phyloP scores from a whole-genome alignment of 805 yeast genomes.

The Jamesozyma hellenica region DNA sequence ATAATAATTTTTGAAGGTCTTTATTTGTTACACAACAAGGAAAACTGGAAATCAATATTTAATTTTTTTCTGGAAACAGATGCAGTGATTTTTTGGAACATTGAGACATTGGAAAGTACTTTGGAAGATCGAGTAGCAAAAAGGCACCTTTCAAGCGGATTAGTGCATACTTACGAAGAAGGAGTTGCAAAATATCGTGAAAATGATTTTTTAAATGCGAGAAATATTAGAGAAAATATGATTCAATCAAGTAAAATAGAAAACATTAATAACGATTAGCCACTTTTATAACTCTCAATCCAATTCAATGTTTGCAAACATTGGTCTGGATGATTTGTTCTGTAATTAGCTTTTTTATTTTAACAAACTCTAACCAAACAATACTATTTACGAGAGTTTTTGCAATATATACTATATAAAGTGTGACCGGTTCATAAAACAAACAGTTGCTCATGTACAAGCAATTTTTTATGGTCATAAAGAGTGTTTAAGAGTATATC shows the following conservation, averaged over 20 bases:
- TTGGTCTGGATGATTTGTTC: too few species aligned
- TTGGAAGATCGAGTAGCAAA: slow-evolving; percentile 52
- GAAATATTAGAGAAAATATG: slow-evolving; percentile 14
- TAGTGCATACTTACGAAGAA: slow-evolving; percentile 37
- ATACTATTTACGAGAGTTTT: too few species aligned
- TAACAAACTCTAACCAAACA: too few species aligned
- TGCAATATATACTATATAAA: too few species aligned
- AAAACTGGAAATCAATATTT: slow-evolving; percentile 41
- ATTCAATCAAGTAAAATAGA: slow-evolving; percentile 11
- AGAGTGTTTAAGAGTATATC: too few species aligned
- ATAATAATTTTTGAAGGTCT: slow-evolving; percentile 69
- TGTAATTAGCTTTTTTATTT: too few species aligned
- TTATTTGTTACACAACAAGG: slow-evolving; percentile 50
- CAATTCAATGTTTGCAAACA: too few species aligned
- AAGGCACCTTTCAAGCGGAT: slow-evolving; percentile 55
- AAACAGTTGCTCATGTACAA: too few species aligned
- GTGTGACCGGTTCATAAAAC: too few species aligned
- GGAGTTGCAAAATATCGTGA: slow-evolving; percentile 42
- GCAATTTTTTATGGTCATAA: too few species aligned
- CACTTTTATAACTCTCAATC: too few species aligned
- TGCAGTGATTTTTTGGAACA: slow-evolving; percentile 41
- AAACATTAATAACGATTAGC: slow-evolving; percentile 10
- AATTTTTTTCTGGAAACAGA: slow-evolving; percentile 11
- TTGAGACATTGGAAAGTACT: slow-evolving; percentile 36
- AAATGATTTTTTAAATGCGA: slow-evolving; percentile 62